A percentile compares a stretch with the other conserved stretches of the same genome.
Conservation (phyloP, 257 asterid species). For the Anisodus tanguticus region DNA sequence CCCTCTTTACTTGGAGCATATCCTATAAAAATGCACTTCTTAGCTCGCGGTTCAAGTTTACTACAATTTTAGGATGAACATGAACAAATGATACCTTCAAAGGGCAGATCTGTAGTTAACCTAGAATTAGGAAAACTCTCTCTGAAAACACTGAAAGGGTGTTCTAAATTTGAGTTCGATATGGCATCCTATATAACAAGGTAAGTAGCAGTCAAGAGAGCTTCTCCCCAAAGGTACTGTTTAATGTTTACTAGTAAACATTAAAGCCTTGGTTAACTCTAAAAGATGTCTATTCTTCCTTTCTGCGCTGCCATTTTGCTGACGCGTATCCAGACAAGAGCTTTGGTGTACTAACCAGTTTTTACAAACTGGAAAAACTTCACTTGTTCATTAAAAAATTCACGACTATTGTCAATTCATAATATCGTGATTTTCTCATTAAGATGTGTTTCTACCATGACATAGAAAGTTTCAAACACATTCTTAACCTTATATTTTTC, state of each 20-base stretch:
- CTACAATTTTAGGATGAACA: not conserved
- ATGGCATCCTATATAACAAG: not conserved
- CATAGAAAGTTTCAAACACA: too few relatives aligned
- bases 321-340: not conserved
- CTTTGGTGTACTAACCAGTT: too few relatives aligned
- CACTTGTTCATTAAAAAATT: too few relatives aligned
- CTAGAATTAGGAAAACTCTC: not conserved
- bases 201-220: not conserved
- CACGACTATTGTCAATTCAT: too few relatives aligned
- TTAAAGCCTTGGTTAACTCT: not conserved
- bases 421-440: too few relatives aligned
- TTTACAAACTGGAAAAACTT: too few relatives aligned
- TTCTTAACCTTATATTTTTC: too few relatives aligned
- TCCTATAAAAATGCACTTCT: not conserved
- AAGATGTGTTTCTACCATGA: too few relatives aligned
- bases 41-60: not conserved
- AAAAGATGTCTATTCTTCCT: constrained; percentile 1
- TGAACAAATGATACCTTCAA: not conserved
- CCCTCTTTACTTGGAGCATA: constrained; percentile 9
- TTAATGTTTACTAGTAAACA: not conserved
- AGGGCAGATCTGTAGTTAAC: not conserved
- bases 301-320: not conserved
- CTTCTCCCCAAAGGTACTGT: not conserved
- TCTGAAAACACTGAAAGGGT: not conserved
- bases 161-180: not conserved